Evolutionary conservation across 1,139 yeast species (phyloP).

Genomic region (Magnusiomyces fungicola): DNA sequence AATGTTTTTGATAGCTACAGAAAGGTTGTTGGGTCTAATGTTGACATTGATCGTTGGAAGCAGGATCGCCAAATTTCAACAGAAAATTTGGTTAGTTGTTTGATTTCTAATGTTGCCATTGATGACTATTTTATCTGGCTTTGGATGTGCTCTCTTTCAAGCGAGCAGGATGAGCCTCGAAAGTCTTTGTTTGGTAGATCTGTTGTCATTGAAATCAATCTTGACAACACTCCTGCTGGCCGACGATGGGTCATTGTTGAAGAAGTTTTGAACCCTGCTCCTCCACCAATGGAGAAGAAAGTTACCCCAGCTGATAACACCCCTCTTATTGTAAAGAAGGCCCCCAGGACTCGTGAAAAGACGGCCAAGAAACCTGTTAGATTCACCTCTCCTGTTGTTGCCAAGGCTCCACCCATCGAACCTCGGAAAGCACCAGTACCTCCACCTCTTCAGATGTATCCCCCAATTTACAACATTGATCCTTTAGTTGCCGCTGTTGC

Average conservation of each 20-base stretch:
- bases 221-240: constrained; percentile 34
- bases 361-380: constrained; percentile 12
- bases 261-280: constrained; percentile 37
- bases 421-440: constrained; percentile 18
- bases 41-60: constrained; percentile 8
- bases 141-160: constrained; percentile 72
- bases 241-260: constrained; percentile 80
- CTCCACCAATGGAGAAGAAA: constrained; percentile 22
- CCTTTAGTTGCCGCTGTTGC: constrained; percentile 20
- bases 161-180: constrained; percentile 61
- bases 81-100: constrained; percentile 38
- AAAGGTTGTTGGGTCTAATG: constrained; percentile 8
- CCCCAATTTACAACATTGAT: constrained; percentile 15
- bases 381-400: not conserved
- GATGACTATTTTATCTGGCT: constrained; percentile 91
- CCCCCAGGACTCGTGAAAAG: constrained; percentile 6
- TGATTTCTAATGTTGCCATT: constrained; percentile 56
- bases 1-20: constrained; percentile 11
- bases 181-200: constrained; percentile 74
- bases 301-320: constrained; percentile 6
- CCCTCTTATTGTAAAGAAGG: not conserved
- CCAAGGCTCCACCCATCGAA: constrained; percentile 13
- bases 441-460: constrained; percentile 6
- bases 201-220: constrained; percentile 59
- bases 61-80: constrained; percentile 12